Percentiles rank a stretch among this genome's conserved stretches.
phyloP scores from a whole-genome alignment of 2,329 filamentous ascomycete genomes.

The Fusarium sp. region DNA sequence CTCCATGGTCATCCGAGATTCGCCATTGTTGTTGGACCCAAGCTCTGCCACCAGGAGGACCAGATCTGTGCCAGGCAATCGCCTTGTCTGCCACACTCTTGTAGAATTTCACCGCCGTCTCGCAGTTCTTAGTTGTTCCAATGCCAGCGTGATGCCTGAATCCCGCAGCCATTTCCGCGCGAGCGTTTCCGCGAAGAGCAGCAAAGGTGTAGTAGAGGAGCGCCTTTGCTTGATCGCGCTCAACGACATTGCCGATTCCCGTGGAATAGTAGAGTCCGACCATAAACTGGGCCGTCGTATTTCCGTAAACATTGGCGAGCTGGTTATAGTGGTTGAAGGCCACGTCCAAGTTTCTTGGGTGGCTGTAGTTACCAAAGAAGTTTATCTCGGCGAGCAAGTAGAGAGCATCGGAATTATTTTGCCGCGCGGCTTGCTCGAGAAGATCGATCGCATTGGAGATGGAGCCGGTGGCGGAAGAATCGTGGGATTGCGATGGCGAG shows the following conservation, averaged over 20 bases:
- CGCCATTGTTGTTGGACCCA: slow-evolving; percentile 84
- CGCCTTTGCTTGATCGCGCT: slow-evolving; percentile 89
- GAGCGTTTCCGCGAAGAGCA: slow-evolving; percentile 82
- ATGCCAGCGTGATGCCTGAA: slow-evolving; percentile 89
- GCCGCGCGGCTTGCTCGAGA: slow-evolving; percentile 63
- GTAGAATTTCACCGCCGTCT: slow-evolving; percentile 88
- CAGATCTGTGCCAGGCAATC: slow-evolving; percentile 86
- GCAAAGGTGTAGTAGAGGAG: slow-evolving; percentile 96
- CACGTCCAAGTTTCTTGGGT: slow-evolving; percentile 82
- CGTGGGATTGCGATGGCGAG: slow-evolving; percentile 56
- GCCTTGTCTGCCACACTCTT: slow-evolving; percentile 94
- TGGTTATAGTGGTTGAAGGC: slow-evolving; percentile 86
- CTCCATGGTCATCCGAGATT: slow-evolving; percentile 90
- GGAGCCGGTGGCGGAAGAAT: slow-evolving; percentile 54
- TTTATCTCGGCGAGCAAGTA: slow-evolving; percentile 94
- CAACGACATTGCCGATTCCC: slow-evolving; percentile 83
- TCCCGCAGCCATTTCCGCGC: slow-evolving; percentile 93
- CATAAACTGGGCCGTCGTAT: slow-evolving; percentile 96
- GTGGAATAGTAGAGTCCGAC: slow-evolving; percentile 95
- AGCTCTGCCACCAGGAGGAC: slow-evolving; percentile 86
- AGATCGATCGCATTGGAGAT: slow-evolving; percentile 64
- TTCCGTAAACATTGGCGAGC: slow-evolving; percentile 81
- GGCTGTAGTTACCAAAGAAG: slow-evolving; percentile 93
- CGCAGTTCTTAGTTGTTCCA: slow-evolving; percentile 86
- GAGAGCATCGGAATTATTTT: slow-evolving; percentile 83